These are phyloP conservation scores for Nepenthes alata DNA, from an alignment of 179 eudicot species.

Conservation along the genomic window DNA sequence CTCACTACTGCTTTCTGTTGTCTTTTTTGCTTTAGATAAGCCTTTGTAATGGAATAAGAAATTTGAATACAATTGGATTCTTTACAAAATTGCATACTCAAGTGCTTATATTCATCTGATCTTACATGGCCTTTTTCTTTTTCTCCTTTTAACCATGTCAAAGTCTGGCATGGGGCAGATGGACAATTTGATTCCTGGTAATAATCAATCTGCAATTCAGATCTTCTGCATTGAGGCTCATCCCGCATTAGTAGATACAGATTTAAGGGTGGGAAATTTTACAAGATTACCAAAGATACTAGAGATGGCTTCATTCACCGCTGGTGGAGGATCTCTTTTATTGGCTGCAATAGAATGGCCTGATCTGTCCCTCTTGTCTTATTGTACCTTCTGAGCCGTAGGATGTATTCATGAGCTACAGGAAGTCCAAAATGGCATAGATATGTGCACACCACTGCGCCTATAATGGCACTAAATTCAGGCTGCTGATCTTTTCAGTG, in stretches of 20 bases:
- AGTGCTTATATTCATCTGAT: too few relatives aligned
- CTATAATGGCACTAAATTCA: not conserved
- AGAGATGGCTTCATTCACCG: not conserved
- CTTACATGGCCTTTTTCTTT: not conserved
- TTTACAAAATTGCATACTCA: too few relatives aligned
- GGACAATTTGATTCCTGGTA: conserved; percentile 73
- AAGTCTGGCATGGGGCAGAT: conserved; percentile 85
- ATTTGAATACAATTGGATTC: too few relatives aligned
- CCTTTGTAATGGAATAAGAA: too few relatives aligned
- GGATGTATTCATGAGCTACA: too few relatives aligned
- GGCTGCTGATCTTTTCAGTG: not conserved
- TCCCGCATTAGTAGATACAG: conserved; percentile 4
- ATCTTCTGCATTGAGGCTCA: conserved; percentile 11
- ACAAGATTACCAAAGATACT: not conserved
- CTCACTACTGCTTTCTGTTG: too few relatives aligned
- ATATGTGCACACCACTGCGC: too few relatives aligned
- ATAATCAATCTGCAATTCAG: conserved; percentile 12
- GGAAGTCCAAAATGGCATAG: too few relatives aligned
- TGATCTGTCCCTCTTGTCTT: too few relatives aligned
- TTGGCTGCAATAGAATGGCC: too few relatives aligned
- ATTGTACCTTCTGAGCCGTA: too few relatives aligned
- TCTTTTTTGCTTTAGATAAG: too few relatives aligned
- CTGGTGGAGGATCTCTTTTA: not conserved
- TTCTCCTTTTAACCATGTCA: conserved; percentile 20
- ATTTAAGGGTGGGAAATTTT: not conserved